Conservation (phyloP, 2,329 filamentous ascomycete species). For the Gaeumannomyces tritici region DNA sequence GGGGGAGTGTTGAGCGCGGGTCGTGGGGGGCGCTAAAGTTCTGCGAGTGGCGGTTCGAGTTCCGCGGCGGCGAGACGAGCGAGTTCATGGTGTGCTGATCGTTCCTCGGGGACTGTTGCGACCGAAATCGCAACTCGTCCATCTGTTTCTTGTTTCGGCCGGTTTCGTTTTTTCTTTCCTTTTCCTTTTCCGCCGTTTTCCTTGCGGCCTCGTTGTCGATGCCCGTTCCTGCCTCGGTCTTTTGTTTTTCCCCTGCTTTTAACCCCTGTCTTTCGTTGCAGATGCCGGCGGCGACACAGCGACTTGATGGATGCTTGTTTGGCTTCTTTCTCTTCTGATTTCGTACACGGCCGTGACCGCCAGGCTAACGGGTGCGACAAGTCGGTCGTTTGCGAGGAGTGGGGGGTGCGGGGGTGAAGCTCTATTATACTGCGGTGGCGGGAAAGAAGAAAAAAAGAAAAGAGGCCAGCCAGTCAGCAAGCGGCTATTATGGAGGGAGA, state of each 20-base stretch:
- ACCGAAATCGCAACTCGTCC: slow-evolving; percentile 72
- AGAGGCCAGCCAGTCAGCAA: not conserved
- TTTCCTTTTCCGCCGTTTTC: not conserved
- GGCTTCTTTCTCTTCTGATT: slow-evolving; percentile 7
- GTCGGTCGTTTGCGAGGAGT: not conserved
- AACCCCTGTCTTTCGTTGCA: not conserved
- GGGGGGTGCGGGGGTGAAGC: not conserved
- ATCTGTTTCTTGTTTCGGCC: slow-evolving; percentile 38
- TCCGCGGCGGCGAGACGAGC: slow-evolving; percentile 65
- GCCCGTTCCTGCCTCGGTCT: not conserved
- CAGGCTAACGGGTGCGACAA: not conserved
- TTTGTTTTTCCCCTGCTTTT: not conserved
- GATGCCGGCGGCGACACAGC: not conserved
- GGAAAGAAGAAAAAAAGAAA: not conserved
- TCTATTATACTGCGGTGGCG: not conserved
- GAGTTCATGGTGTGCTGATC: slow-evolving; percentile 61
- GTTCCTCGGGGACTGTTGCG: slow-evolving; percentile 67
- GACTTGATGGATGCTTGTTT: not conserved
- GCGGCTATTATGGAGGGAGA: not conserved
- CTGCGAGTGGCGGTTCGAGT: slow-evolving; percentile 48
- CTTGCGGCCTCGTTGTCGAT: not conserved
- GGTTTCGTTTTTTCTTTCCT: slow-evolving; percentile 4
- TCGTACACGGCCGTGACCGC: slow-evolving; percentile 26
- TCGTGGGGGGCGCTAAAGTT: slow-evolving; percentile 49
- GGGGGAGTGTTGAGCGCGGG: slow-evolving; percentile 67